A percentile compares a stretch with the other conserved stretches of the same genome.
phyloP scores from a whole-genome alignment of 2,329 filamentous ascomycete genomes.

The Curvularia verruculosa region DNA sequence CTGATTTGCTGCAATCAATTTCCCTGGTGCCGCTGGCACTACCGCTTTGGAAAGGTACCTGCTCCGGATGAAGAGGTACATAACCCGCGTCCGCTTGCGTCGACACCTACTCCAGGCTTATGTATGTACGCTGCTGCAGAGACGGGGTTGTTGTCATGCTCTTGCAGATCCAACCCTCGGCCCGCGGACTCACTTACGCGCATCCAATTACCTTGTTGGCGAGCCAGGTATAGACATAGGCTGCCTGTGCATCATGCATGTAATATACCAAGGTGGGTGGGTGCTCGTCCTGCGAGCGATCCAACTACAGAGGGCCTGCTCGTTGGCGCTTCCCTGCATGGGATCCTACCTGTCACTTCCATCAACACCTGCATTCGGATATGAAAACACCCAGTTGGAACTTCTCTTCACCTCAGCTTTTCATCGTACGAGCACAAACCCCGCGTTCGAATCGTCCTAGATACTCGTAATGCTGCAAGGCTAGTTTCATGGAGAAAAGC shows the following conservation, averaged over 20 bases:
- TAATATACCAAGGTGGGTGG: conserved; percentile 32
- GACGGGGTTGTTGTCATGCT: conserved; percentile 43
- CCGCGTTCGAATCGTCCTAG: neutral
- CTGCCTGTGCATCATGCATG: conserved; percentile 38
- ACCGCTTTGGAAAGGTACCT: conserved; percentile 38
- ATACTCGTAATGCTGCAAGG: neutral
- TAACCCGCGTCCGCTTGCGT: conserved; percentile 40
- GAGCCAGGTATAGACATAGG: conserved; percentile 23
- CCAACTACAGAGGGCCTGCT: conserved; percentile 26
- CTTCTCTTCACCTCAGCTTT: neutral
- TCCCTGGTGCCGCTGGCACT: conserved; percentile 33
- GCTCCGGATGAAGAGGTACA: conserved; percentile 45
- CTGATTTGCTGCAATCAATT: conserved; percentile 39
- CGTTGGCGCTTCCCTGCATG: conserved; percentile 33
- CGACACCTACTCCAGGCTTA: conserved; percentile 34
- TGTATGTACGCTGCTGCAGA: conserved; percentile 33
- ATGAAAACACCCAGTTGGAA: conserved; percentile 9
- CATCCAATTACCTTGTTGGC: conserved; percentile 27
- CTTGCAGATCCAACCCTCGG: conserved; percentile 47
- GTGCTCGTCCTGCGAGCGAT: conserved; percentile 40
- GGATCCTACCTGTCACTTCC: conserved; percentile 10
- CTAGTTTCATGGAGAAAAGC: neutral
- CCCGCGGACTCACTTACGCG: conserved; percentile 43
- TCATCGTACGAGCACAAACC: neutral
- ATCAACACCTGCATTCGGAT: conserved; percentile 15